A percentile compares a stretch with the other conserved stretches of the same genome.
Conservation (phyloP, 2,329 filamentous ascomycete genomes). For the Davidsoniella eucalypti region DNA sequence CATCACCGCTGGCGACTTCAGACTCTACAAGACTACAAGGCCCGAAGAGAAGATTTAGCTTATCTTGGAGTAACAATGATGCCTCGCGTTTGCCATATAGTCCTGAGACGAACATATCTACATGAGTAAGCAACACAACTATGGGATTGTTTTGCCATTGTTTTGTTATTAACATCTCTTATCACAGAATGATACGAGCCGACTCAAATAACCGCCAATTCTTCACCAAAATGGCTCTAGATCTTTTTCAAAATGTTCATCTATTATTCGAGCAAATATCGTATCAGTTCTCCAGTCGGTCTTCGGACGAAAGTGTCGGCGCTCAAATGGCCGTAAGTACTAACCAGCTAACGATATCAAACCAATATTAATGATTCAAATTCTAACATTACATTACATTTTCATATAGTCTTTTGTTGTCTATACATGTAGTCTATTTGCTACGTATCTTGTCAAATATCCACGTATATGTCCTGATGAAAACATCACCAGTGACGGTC, state of each 20-base stretch:
- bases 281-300: slow-evolving; percentile 30
- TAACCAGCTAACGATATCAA: not conserved
- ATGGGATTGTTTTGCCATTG: not conserved
- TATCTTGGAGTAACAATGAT: slow-evolving; percentile 40
- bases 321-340: slow-evolving; percentile 33
- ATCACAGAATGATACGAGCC: slow-evolving; percentile 1
- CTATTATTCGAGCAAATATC: slow-evolving; percentile 3
- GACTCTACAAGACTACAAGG: slow-evolving; percentile 29
- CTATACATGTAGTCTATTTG: slow-evolving; percentile 37
- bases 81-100: slow-evolving; percentile 38
- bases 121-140: slow-evolving; percentile 23
- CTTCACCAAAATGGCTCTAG: slow-evolving; percentile 1
- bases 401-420: slow-evolving; percentile 30
- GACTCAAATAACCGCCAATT: slow-evolving; percentile 4
- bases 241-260: not conserved
- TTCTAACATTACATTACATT: not conserved
- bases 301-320: slow-evolving; percentile 31
- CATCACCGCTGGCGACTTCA: slow-evolving; percentile 31
- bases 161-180: not conserved
- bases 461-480: slow-evolving; percentile 29
- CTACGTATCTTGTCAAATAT: slow-evolving; percentile 35
- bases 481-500: slow-evolving; percentile 24
- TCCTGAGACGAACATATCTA: slow-evolving; percentile 37
- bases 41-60: slow-evolving; percentile 32
- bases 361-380: not conserved